phyloP scores from a whole-genome alignment of 345 rosid species.

The Orychophragmus violaceus region DNA sequence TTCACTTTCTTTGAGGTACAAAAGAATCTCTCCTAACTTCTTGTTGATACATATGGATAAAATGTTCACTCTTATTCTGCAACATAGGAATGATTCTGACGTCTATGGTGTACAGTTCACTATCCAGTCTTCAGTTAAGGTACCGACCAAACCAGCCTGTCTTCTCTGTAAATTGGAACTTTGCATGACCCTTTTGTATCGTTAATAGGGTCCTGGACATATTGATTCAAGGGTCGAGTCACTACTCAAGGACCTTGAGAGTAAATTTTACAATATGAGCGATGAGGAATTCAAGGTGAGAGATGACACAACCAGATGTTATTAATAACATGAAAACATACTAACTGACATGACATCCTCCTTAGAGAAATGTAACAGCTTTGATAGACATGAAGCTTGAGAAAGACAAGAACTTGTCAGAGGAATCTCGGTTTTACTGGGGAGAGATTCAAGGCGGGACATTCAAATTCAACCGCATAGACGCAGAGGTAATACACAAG shows the following conservation, averaged over 20 bases:
- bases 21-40: background rate
- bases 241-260: conserved; percentile 62
- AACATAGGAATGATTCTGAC: background rate
- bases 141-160: background rate
- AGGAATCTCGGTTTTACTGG: conserved; percentile 77
- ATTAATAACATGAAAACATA: conserved; percentile 30
- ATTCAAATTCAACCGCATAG: conserved; percentile 66
- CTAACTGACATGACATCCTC: background rate
- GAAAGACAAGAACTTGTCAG: conserved; percentile 74
- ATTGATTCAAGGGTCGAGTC: conserved; percentile 73
- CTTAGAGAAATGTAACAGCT: background rate
- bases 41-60: background rate
- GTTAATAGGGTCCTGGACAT: conserved; percentile 24
- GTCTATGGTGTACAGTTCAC: background rate
- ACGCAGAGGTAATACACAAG: conserved; percentile 52
- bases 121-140: background rate
- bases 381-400: conserved; percentile 69
- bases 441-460: conserved; percentile 55
- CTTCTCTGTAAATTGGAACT: background rate
- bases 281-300: conserved; percentile 77
- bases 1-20: background rate
- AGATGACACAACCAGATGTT: background rate
- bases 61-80: background rate
- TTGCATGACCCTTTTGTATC: background rate
- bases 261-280: conserved; percentile 58